Evolutionary conservation across 495 filamentous ascomycete species (phyloP), one percentile per base, ranked within the genome.

Genomic region (Hypoxylon fuscum): DNA sequence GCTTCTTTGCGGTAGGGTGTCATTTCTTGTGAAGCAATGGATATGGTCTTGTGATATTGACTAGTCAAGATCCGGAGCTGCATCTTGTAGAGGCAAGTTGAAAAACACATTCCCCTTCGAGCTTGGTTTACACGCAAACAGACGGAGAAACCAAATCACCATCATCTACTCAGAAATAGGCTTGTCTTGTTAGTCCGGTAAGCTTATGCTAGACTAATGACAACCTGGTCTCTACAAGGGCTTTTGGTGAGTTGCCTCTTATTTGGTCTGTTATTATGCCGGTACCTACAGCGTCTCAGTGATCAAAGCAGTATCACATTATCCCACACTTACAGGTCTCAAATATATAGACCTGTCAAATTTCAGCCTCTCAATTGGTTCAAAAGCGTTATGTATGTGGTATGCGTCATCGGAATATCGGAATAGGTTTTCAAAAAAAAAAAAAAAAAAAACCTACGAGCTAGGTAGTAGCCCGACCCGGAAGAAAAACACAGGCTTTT

Each of bases 71-170:
- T 43, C 43, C 35, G 41, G 57, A 57, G 52, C 42, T 61, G 53
- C 63, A 61, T 52, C 52, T 61, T 49, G 22, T 44, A 56, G 57
- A 66, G 40, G 52, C 40, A 66, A 57, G 56, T 57, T 52, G 46
- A 61, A 48, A 15, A 56, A 60, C 62, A 66, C 62, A 66, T 66
- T 66, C 62, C 62, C 51, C 45, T 66, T 66, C 60, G 14, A 61
- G 52, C 47, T n/a, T 61, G 52, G 56, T 25, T 15, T 53, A 12
- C 38, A 44, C 45, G 56, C 51, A 37, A 40, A 29, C 45, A 22
- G 21, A 49, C 35, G 48, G 46, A 48, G 18, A 37, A 44, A 59
- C 35, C 55, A 47, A 52, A 57, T 60, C 29, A 38, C 52, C 27
- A 27, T 41, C 41, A 29, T 52, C 49, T 46, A 53, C 43, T 40